Evolutionary conservation across 257 asterid genomes (phyloP).

Genomic region (Jacaranda copaia): DNA sequence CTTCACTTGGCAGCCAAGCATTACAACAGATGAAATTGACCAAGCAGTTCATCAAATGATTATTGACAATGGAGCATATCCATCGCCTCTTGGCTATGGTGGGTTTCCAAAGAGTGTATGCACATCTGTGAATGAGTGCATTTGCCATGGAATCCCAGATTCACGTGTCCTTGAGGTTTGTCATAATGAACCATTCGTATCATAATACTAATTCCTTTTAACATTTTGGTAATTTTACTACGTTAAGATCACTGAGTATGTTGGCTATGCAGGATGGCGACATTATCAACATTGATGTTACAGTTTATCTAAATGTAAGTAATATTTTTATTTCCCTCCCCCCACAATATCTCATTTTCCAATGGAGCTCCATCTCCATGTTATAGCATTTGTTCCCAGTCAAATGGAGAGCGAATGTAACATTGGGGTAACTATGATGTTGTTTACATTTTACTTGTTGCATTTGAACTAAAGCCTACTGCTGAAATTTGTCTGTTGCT

Average conservation of each 20-base stretch:
- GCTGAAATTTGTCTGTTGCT: not conserved
- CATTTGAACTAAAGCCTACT: not conserved
- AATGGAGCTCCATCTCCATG: conserved; percentile 16
- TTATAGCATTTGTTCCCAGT: conserved; percentile 15
- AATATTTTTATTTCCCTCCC: not conserved
- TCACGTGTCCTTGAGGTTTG: conserved; percentile 93
- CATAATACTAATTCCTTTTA: not conserved
- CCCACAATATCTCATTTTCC: conserved; percentile 15
- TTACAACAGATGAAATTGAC: conserved; percentile 93
- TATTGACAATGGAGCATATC: conserved; percentile 91
- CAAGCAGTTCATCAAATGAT: conserved; percentile 96
- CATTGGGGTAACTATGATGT: conserved; percentile 10
- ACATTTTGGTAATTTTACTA: not conserved
- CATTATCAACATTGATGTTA: conserved; percentile 93
- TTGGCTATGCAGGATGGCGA: conserved; percentile 88
- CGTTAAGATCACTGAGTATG: conserved; percentile 26
- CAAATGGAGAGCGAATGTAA: conserved; percentile 13
- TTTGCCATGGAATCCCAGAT: conserved; percentile 99
- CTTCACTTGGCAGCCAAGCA: conserved; percentile 94
- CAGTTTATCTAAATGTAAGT: conserved; percentile 96
- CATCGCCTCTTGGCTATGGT: conserved; percentile 98
- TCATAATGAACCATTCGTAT: conserved; percentile 25
- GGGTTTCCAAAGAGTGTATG: conserved; percentile 99
- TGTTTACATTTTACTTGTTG: conserved; percentile 13
- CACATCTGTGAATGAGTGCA: conserved; percentile 98